Evolutionary conservation across 371 early-diverging fungal species (phyloP).

Genomic region (Smittium mucronatum): DNA sequence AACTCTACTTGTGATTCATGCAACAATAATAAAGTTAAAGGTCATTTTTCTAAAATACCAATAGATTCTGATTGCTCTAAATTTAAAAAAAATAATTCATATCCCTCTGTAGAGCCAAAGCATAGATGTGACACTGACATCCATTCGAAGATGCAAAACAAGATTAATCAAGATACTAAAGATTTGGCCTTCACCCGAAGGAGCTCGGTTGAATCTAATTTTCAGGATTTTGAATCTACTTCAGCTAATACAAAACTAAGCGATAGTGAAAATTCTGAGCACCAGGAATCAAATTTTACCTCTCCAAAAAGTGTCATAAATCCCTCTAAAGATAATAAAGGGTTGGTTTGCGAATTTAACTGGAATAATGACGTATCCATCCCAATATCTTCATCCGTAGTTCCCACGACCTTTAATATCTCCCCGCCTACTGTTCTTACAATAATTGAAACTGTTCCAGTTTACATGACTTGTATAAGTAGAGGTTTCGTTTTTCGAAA

Average conservation of each 20-base stretch:
- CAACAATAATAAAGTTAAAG: background rate
- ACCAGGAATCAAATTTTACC: background rate
- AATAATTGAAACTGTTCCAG: constrained; percentile 53
- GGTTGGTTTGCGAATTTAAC: background rate
- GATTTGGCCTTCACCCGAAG: background rate
- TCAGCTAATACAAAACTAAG: background rate
- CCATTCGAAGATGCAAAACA: background rate
- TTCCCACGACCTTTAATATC: constrained; percentile 36
- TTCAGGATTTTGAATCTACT: no score
- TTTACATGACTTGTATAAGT: constrained; percentile 52
- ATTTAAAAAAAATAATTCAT: background rate
- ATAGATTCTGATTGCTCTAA: no score
- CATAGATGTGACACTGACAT: background rate
- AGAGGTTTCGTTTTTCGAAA: constrained; percentile 8
- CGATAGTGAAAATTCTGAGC: background rate
- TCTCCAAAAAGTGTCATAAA: background rate
- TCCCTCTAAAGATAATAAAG: background rate
- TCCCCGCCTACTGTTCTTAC: constrained; percentile 57
- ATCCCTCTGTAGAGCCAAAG: background rate
- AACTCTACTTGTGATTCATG: background rate
- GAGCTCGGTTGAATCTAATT: no score
- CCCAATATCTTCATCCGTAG: constrained; percentile 28
- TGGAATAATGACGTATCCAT: background rate
- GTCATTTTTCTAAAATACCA: no score
- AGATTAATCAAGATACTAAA: background rate